Evolutionary conservation across 371 early-diverging fungal genomes (phyloP).

Genomic region (Funneliformis caledonium): DNA sequence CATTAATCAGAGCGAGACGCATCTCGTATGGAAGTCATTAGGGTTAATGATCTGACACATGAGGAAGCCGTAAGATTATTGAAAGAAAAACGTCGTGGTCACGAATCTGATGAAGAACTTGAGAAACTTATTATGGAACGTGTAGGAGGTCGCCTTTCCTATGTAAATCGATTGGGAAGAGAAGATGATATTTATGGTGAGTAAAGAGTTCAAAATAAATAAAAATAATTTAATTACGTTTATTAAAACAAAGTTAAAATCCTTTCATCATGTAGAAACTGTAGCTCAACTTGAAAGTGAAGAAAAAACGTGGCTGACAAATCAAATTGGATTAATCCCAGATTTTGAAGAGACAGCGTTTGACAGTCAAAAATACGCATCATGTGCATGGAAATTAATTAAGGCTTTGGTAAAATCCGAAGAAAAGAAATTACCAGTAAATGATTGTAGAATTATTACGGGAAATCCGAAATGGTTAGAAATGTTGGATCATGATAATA

Average conservation of each 20-base stretch:
- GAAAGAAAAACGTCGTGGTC: not conserved
- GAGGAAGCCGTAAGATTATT: slow-evolving; percentile 21
- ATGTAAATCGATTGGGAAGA: slow-evolving; percentile 31
- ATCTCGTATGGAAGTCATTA: slow-evolving; percentile 27
- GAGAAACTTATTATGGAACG: not conserved
- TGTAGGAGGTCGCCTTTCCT: slow-evolving; percentile 34
- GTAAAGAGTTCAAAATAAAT: not conserved
- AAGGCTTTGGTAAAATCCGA: slow-evolving; percentile 9
- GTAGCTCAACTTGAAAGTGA: slow-evolving; percentile 1
- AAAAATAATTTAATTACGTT: no score
- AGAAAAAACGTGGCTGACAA: slow-evolving; percentile 32
- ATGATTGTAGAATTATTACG: slow-evolving; percentile 30
- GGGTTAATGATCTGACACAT: not conserved
- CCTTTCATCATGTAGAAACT: not conserved
- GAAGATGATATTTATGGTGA: slow-evolving; percentile 10
- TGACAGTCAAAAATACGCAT: slow-evolving; percentile 39
- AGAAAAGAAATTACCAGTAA: not conserved
- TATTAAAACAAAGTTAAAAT: no score
- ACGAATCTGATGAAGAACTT: slow-evolving; percentile 14
- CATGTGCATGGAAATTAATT: slow-evolving; percentile 41
- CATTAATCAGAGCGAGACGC: slow-evolving; percentile 34
- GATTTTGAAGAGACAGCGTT: slow-evolving; percentile 40
- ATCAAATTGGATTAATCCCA: slow-evolving; percentile 37
- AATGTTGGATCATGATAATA: slow-evolving; percentile 38
- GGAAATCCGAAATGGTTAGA: slow-evolving; percentile 35